Conservation (phyloP, 176 grass and related monocot genomes). For the Sorghum bicolor region DNA sequence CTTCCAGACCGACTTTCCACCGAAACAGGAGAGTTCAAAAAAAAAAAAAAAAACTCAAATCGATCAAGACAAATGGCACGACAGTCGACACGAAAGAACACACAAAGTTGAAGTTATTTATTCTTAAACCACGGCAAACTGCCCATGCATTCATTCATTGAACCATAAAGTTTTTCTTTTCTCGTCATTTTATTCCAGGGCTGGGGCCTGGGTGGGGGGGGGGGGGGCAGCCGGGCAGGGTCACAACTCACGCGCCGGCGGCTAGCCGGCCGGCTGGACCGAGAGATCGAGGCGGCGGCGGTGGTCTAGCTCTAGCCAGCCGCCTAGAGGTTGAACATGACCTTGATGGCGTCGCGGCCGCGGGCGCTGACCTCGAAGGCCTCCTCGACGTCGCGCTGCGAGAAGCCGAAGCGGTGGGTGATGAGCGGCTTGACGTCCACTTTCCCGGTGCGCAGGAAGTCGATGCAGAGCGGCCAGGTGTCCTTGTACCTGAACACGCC, state of each 20-base stretch:
- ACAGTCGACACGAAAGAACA: no score
- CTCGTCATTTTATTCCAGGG: neutral
- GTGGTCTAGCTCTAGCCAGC: no score
- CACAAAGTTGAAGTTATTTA: no score
- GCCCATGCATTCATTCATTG: no score
- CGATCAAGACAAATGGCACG: no score
- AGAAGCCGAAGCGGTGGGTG: slow-evolving; percentile 84
- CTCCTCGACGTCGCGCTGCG: slow-evolving; percentile 76
- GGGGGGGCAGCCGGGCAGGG: neutral
- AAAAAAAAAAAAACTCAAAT: no score
- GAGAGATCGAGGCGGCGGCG: neutral
- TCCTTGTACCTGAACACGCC: slow-evolving; percentile 92
- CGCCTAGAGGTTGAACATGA: slow-evolving; percentile 93
- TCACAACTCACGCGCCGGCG: neutral
- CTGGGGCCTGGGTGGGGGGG: neutral
- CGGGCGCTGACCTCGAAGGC: slow-evolving; percentile 88
- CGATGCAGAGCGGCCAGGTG: slow-evolving; percentile 84
- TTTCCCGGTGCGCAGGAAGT: slow-evolving; percentile 65
- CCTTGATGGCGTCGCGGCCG: slow-evolving; percentile 83
- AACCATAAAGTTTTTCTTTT: no score
- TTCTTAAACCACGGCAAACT: no score
- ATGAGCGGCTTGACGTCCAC: slow-evolving; percentile 87
- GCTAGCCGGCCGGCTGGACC: neutral
- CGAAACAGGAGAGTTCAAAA: no score
- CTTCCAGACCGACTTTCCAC: no score